phyloP scores from a whole-genome alignment of 352 stramenopile genomes.

The Globisporangium okanoganense region DNA sequence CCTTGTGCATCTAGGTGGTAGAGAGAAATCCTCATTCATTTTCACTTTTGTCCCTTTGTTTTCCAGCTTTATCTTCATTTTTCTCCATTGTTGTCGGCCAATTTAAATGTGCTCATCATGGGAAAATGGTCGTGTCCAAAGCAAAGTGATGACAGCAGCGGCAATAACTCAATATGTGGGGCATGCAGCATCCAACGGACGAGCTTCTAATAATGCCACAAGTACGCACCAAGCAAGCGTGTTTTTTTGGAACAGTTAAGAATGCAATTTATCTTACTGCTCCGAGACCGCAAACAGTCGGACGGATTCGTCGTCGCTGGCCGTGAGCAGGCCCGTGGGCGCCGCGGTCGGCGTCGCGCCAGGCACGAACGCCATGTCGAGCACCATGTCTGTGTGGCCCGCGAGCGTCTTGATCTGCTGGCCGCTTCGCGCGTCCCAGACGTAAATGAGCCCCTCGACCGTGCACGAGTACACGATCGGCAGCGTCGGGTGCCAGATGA shows the following conservation, averaged over 20 bases:
- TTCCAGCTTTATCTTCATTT: neutral
- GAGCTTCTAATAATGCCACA: no score
- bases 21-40: slow-evolving; percentile 19
- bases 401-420: slow-evolving; percentile 69
- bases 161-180: no score
- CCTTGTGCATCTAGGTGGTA: slow-evolving; percentile 14
- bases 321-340: slow-evolving; percentile 63
- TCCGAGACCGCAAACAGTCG: slow-evolving; percentile 56
- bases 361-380: slow-evolving; percentile 84
- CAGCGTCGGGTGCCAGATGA: slow-evolving; percentile 87
- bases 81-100: neutral
- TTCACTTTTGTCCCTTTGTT: slow-evolving; percentile 7
- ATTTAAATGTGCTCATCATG: neutral
- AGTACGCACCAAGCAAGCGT: neutral
- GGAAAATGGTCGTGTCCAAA: neutral
- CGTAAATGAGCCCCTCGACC: slow-evolving; percentile 87
- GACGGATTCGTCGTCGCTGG: slow-evolving; percentile 79
- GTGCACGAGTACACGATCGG: slow-evolving; percentile 85
- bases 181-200: no score
- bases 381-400: slow-evolving; percentile 90
- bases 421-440: slow-evolving; percentile 89
- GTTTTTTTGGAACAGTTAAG: neutral
- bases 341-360: slow-evolving; percentile 30
- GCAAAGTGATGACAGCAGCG: neutral
- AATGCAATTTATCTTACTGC: slow-evolving; percentile 5